These are phyloP conservation scores for Rhizophora mangle DNA, from an alignment of 345 rosid species.

Conservation along the genomic window DNA sequence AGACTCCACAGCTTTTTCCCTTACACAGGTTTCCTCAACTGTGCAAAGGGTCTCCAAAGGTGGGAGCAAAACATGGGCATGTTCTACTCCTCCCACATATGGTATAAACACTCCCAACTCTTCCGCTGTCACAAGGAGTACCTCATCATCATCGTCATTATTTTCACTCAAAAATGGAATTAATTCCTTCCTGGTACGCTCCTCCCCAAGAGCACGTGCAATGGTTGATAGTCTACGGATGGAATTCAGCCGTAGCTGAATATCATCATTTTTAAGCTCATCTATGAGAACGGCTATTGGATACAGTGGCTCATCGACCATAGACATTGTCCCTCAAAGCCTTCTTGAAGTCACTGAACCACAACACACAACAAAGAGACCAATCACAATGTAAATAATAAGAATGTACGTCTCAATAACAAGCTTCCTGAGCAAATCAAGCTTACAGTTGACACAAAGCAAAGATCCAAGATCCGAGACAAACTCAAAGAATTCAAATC, in stretches of 20 bases:
- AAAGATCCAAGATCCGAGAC: slow-evolving; percentile 17
- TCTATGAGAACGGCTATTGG: slow-evolving; percentile 90
- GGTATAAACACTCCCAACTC: slow-evolving; percentile 92
- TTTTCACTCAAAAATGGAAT: slow-evolving; percentile 89
- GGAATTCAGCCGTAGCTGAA: slow-evolving; percentile 84
- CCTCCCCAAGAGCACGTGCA: slow-evolving; percentile 97
- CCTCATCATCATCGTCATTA: slow-evolving; percentile 96
- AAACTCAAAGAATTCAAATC: slow-evolving; percentile 26
- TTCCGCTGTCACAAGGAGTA: slow-evolving; percentile 90
- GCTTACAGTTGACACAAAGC: not conserved
- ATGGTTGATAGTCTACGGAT: slow-evolving; percentile 87
- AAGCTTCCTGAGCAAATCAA: too few relatives aligned
- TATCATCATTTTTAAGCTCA: slow-evolving; percentile 91
- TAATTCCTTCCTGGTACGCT: slow-evolving; percentile 81
- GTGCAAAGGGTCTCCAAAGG: slow-evolving; percentile 86
- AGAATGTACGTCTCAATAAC: not conserved
- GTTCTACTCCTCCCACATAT: slow-evolving; percentile 84
- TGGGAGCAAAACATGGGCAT: slow-evolving; percentile 73
- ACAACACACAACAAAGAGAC: not conserved
- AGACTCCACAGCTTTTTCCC: slow-evolving; percentile 87
- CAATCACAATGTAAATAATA: not conserved
- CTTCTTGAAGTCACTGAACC: slow-evolving; percentile 10
- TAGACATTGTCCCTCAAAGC: slow-evolving; percentile 44
- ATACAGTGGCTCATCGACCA: slow-evolving; percentile 80
- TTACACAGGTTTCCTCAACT: slow-evolving; percentile 95